These are phyloP conservation scores for Lachnellula arida DNA, from an alignment of 2,329 filamentous ascomycete species.

Conservation along the genomic window DNA sequence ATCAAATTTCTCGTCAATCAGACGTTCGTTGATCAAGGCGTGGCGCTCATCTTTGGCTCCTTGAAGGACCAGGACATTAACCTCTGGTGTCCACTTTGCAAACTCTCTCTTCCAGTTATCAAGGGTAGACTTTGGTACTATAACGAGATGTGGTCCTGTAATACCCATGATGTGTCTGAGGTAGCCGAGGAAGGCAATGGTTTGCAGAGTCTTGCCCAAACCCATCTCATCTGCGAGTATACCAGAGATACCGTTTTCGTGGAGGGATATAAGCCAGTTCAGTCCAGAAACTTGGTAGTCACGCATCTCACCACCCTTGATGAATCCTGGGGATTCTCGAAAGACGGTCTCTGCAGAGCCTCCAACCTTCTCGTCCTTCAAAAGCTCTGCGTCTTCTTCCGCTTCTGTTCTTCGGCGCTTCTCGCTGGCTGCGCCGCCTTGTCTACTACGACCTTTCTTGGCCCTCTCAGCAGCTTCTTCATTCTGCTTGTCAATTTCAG, in stretches of 20 bases:
- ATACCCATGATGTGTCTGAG: conserved; percentile 86
- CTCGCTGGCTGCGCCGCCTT: conserved; percentile 77
- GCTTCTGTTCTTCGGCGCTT: conserved; percentile 87
- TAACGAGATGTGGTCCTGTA: conserved; percentile 84
- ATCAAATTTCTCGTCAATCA: conserved; percentile 94
- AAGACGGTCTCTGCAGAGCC: conserved; percentile 86
- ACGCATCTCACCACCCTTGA: conserved; percentile 80
- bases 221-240: conserved; percentile 99
- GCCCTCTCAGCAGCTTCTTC: conserved; percentile 62
- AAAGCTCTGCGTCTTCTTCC: conserved; percentile 89
- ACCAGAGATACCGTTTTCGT: conserved; percentile 98
- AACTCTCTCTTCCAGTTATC: conserved; percentile 99
- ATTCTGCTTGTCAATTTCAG: conserved; percentile 91
- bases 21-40: conserved; percentile 78
- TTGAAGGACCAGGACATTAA: conserved; percentile 89
- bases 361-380: conserved; percentile 84
- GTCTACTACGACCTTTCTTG: conserved; percentile 71
- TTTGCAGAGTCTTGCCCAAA: conserved; percentile 94
- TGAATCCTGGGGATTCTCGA: conserved; percentile 86
- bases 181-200: conserved; percentile 94
- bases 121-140: conserved; percentile 92
- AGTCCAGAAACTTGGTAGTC: conserved; percentile 95
- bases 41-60: conserved; percentile 92
- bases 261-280: conserved; percentile 96
- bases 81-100: conserved; percentile 87